These are phyloP conservation scores for Suillus weaverae DNA, from an alignment of 768 basidiomycete genomes.

Conservation along the genomic window DNA sequence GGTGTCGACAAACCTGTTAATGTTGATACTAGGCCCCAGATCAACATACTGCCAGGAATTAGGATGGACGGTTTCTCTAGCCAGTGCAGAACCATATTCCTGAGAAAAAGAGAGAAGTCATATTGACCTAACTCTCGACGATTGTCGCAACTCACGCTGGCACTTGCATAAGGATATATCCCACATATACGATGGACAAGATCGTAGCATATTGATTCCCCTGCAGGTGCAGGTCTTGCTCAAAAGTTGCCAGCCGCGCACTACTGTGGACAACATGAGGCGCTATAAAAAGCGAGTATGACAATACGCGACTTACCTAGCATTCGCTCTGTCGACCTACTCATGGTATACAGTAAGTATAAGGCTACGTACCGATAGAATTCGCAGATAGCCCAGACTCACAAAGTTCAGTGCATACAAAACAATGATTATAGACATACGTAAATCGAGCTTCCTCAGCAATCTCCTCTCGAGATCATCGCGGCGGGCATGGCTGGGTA, in stretches of 20 bases:
- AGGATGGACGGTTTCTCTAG: conserved; percentile 30
- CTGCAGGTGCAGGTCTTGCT: conserved; percentile 23
- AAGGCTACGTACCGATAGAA: neutral
- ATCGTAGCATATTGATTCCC: conserved; percentile 25
- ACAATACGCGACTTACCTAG: neutral
- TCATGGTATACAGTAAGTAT: neutral
- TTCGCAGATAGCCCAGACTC: neutral
- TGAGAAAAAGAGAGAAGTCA: neutral
- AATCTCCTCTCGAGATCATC: conserved; percentile 6
- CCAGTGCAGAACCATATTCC: conserved; percentile 34
- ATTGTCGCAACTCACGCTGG: conserved; percentile 11
- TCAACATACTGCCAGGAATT: conserved; percentile 22
- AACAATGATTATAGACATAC: conserved; percentile 8
- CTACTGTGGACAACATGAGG: conserved; percentile 2
- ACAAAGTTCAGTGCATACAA: conserved; percentile 14
- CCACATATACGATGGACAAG: conserved; percentile 26
- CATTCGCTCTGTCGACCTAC: conserved; percentile 12
- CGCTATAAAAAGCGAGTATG: neutral
- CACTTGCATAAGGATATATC: conserved; percentile 29
- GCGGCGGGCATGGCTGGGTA: neutral
- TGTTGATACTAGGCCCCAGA: conserved; percentile 39
- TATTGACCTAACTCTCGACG: neutral
- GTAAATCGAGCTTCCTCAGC: conserved; percentile 10
- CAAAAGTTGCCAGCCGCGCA: conserved; percentile 24
- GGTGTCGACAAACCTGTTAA: conserved; percentile 33